Percentiles rank a stretch among this genome's conserved stretches.
Conservation (phyloP, 2,329 filamentous ascomycete species). For the Exophiala mesophila region DNA sequence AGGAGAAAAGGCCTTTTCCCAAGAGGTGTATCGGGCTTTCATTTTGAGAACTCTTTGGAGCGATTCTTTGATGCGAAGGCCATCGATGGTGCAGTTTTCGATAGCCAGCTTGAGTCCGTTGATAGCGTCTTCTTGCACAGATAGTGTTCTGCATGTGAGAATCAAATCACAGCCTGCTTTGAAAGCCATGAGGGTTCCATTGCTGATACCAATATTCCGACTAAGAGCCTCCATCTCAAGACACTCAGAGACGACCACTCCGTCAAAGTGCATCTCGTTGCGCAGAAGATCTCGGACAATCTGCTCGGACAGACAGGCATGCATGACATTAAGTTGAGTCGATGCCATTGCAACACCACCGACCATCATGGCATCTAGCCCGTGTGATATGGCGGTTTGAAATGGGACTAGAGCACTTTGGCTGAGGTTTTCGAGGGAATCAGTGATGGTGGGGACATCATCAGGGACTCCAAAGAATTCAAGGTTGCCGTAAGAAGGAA, state of each 20-base stretch:
- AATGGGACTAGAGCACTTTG: slow-evolving; percentile 90
- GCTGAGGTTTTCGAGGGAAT: slow-evolving; percentile 86
- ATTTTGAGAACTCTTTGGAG: slow-evolving; percentile 71
- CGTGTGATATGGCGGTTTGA: slow-evolving; percentile 78
- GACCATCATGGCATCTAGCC: slow-evolving; percentile 91
- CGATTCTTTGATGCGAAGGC: slow-evolving; percentile 73
- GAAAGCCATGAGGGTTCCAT: slow-evolving; percentile 94
- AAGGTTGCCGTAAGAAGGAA: slow-evolving; percentile 91
- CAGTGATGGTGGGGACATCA: slow-evolving; percentile 92
- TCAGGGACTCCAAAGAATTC: slow-evolving; percentile 87
- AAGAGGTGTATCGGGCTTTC: slow-evolving; percentile 81
- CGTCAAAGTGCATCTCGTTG: slow-evolving; percentile 83
- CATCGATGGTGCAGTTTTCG: slow-evolving; percentile 83
- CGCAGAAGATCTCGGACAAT: slow-evolving; percentile 85
- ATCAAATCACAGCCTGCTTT: slow-evolving; percentile 93
- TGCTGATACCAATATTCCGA: slow-evolving; percentile 93
- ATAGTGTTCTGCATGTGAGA: slow-evolving; percentile 79
- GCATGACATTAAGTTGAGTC: slow-evolving; percentile 87
- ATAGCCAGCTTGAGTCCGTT: slow-evolving; percentile 82
- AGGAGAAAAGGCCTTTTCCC: slow-evolving; percentile 86
- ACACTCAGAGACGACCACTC: slow-evolving; percentile 91
- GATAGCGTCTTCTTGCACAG: slow-evolving; percentile 86
- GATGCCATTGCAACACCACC: slow-evolving; percentile 91
- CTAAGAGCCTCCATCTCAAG: slow-evolving; percentile 94
- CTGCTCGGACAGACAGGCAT: slow-evolving; percentile 87